phyloP scores from a whole-genome alignment of 352 stramenopile genomes.

The Thraustochytrium striatum region DNA sequence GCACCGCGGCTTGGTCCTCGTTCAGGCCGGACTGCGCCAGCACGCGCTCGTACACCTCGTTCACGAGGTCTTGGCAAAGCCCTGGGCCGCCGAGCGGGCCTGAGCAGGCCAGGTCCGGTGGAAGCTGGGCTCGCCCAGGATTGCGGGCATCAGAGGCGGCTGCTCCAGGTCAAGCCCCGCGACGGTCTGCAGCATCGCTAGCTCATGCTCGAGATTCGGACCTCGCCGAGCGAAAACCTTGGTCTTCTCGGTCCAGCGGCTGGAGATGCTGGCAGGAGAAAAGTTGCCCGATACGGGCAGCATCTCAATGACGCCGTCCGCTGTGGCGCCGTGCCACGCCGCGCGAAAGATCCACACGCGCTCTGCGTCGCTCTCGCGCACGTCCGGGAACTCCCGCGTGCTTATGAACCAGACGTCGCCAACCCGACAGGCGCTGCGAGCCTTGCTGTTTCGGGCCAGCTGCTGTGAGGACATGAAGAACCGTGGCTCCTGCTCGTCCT shows the following conservation, averaged over 20 bases:
- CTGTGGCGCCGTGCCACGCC: slow-evolving; percentile 6
- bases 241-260: neutral
- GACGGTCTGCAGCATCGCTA: neutral
- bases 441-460: neutral
- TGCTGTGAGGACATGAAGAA: neutral
- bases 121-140: no score
- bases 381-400: neutral
- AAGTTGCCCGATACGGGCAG: slow-evolving; percentile 17
- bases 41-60: neutral
- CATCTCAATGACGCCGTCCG: slow-evolving; percentile 12
- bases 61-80: neutral
- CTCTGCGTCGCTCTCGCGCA: neutral
- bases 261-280: neutral
- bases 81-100: neutral
- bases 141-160: neutral
- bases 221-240: neutral
- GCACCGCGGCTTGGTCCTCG: slow-evolving; percentile 3
- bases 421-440: slow-evolving; percentile 14
- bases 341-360: slow-evolving; percentile 16
- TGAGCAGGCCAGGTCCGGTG: no score
- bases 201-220: slow-evolving; percentile 14
- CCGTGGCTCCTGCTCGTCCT: neutral
- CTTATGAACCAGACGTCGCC: slow-evolving; percentile 27
- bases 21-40: neutral
- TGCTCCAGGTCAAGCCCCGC: neutral